phyloP scores from a whole-genome alignment of 495 filamentous ascomycete genomes.

The Xylaria curta region DNA sequence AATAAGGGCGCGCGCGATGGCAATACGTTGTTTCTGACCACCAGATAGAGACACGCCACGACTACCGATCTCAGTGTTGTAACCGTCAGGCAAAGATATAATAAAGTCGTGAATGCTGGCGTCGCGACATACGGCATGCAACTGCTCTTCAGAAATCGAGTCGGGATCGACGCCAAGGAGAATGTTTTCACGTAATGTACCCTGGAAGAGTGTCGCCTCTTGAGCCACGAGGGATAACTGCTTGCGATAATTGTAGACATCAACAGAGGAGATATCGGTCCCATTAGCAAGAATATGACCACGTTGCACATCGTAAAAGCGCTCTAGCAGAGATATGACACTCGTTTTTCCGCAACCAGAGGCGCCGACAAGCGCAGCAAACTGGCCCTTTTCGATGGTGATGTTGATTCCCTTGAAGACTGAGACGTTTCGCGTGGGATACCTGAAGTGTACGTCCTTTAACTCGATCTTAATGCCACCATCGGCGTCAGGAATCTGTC shows the following conservation, averaged over 20 bases:
- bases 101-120: slow-evolving; percentile 76
- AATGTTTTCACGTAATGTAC: slow-evolving; percentile 68
- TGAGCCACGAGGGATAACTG: slow-evolving; percentile 69
- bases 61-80: slow-evolving; percentile 68
- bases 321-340: slow-evolving; percentile 70
- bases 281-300: slow-evolving; percentile 66
- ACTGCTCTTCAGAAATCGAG: slow-evolving; percentile 56
- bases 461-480: slow-evolving; percentile 65
- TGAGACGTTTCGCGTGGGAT: slow-evolving; percentile 60
- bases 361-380: slow-evolving; percentile 74
- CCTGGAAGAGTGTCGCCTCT: slow-evolving; percentile 64
- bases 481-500: slow-evolving; percentile 38
- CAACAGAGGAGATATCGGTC: slow-evolving; percentile 54
- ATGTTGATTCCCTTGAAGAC: slow-evolving; percentile 63
- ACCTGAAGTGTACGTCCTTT: slow-evolving; percentile 66
- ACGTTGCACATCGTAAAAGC: slow-evolving; percentile 67
- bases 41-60: slow-evolving; percentile 74
- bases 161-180: slow-evolving; percentile 55
- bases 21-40: slow-evolving; percentile 81
- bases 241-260: slow-evolving; percentile 61
- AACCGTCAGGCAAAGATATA: slow-evolving; percentile 65
- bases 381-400: slow-evolving; percentile 69
- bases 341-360: slow-evolving; percentile 80
- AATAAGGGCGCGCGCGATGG: slow-evolving; percentile 79
- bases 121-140: slow-evolving; percentile 65